Base-by-base conservation (phyloP, 805 yeast genomes). In the Ogataea nakhonphanomensis region DNA sequence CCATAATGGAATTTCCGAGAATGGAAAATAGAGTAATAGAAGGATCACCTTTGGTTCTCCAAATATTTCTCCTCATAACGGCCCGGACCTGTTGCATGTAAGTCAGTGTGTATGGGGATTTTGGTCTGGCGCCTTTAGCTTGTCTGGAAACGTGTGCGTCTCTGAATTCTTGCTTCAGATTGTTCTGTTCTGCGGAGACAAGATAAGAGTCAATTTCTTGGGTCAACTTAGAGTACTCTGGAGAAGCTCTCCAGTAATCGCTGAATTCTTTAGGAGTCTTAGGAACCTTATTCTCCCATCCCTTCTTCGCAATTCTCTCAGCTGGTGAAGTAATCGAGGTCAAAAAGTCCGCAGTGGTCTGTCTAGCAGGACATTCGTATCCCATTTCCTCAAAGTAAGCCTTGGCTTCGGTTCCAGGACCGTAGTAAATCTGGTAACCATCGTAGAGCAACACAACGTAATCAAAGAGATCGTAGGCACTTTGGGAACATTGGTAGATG, bases 121-220 rank as follows among this genome's bases (percentile, higher is more conserved):
- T 33, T 26, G 71, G 62, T 47, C 75, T 62, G 24, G 69, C 51
- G 41, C 67, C 66, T 41, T 70, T 70, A 15, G 81, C 49, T 56
- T 78, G 82, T 43, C 65, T 69, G 7, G 81, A 76, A 34, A 55
- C 55, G 50, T 76, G 79, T n/a, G 79, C 65, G 4, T 62, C 67
- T 21, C 21, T 33, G 29, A 42, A 43, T 39, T 38, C 46, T 8
- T 42, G 39, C 5, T 14, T 28, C 17, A 45, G 29, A 23, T 50
- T 38, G 21, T 41, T 23, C 7, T 13, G 15, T 25, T 41, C 43
- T 30, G 48, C 42, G 8, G 35, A 37, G 21, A 30, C 22, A n/a
- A 50, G 29, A 35, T 49, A 47, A 5, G 50, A 65, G 44, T 71
- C 71, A 31, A 70, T 67, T 30, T 57, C 59, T 8, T 51, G 41